Base-by-base conservation (phyloP, 495 filamentous ascomycete genomes). In the Apiosordaria backusii region DNA sequence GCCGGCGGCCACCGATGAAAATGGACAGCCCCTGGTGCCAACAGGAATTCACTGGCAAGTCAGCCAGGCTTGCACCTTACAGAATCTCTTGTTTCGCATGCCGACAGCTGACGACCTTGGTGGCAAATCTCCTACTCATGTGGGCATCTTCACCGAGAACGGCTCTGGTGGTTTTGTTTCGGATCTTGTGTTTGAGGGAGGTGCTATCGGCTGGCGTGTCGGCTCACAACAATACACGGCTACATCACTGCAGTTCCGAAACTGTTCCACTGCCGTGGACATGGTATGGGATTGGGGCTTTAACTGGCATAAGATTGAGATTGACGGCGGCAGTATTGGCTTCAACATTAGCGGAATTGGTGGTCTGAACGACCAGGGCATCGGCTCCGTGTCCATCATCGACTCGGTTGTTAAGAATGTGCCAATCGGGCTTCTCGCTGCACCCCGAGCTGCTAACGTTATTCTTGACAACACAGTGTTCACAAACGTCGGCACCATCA, bases 41-140 rank as follows among this genome's bases (percentile, higher is more conserved):
- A 79, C 90, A 45, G 90, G 90, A 77, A 92, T 98, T 61, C 94
- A 97, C 76, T 97, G 92, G 91, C 92, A 97, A 73, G 92, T 97
- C 3, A 90, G 89, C 50, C 93, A 97, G 72, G 93, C 93, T 6
- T 94, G 91, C 16, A 90, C 86, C 63, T 75, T 94, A 62, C 91
- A 96, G 75, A 96, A 96, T 73, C 85, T 96, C 64, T 19, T 45
- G 18, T 40, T 65, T 13, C 0, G 19, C 3, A 57, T 67, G 53
- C 63, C 60, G 15, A 22, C 35, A 16, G 15, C 27, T n/a, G 29
- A 52, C 35, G 5, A 19, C 22, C 19, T 40, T 3, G 29, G 50
- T 3, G 29, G 50, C 9, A 55, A 21, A n/a, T 3, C 19, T 21
- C 52, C 54, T 19, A 60, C 27, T 16, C 24, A 63, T 22, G 82